A percentile compares a stretch with the other conserved stretches of the same genome.
Conservation (phyloP, 352 stramenopile species). For the Pythium guiyangense region DNA sequence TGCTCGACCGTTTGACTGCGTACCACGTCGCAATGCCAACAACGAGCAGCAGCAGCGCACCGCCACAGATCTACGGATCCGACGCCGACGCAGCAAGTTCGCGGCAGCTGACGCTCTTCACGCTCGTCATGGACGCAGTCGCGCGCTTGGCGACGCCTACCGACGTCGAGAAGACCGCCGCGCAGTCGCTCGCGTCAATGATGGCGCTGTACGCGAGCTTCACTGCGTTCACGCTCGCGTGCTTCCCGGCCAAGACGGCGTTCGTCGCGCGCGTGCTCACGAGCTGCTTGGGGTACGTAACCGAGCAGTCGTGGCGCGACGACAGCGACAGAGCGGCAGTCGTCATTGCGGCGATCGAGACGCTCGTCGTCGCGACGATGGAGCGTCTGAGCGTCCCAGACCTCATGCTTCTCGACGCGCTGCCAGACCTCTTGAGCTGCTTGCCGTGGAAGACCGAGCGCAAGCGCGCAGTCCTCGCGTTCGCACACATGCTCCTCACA, state of each 20-base stretch:
- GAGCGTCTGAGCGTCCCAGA: conserved; percentile 27
- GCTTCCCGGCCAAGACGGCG: conserved; percentile 18
- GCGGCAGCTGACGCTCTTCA: conserved; percentile 16
- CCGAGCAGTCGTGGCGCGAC: conserved; percentile 8
- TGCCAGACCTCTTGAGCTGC: conserved; percentile 33
- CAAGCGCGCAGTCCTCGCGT: conserved; percentile 48
- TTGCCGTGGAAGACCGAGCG: conserved; percentile 52
- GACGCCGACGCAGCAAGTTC: conserved; percentile 9
- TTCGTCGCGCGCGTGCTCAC: conserved; percentile 27
- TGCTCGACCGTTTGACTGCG: conserved; percentile 94
- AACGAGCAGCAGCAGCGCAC: conserved; percentile 20
- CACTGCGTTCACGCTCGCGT: conserved; percentile 42
- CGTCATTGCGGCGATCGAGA: conserved; percentile 11
- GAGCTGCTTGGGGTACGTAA: conserved; percentile 26
- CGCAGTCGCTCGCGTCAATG: conserved; percentile 16
- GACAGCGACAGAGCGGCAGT: conserved; percentile 5
- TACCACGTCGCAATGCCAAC: conserved; percentile 55
- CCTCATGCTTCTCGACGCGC: conserved; percentile 28
- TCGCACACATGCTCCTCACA: conserved; percentile 38
- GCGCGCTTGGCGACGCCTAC: background rate
- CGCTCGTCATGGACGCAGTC: conserved; percentile 13
- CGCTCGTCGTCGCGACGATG: conserved; percentile 13
- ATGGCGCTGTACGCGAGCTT: conserved; percentile 48
- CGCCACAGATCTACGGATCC: background rate
- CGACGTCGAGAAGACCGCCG: background rate